Conservation (phyloP, 2,329 filamentous ascomycete genomes). For the Ascochyta pisi region DNA sequence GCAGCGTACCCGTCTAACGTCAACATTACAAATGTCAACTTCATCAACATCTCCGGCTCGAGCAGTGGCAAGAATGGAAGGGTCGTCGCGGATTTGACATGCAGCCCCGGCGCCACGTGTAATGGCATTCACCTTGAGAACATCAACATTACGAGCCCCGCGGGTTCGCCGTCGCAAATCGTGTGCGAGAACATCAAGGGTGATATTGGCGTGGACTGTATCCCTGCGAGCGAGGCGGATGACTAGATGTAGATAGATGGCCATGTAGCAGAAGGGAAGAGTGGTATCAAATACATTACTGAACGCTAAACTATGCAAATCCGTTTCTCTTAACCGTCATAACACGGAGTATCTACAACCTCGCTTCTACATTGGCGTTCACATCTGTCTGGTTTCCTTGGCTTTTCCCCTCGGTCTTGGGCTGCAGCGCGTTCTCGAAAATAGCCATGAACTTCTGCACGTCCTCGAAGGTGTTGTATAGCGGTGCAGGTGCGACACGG, state of each 20-base stretch:
- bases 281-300: slow-evolving; percentile 12
- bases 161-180: slow-evolving; percentile 49
- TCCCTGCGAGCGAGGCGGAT: slow-evolving; percentile 42
- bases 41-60: slow-evolving; percentile 65
- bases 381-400: background rate
- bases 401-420: slow-evolving; percentile 9
- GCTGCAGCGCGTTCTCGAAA: slow-evolving; percentile 54
- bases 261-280: background rate
- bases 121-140: slow-evolving; percentile 62
- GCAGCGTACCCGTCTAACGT: slow-evolving; percentile 62
- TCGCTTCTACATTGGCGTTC: slow-evolving; percentile 12
- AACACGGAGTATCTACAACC: background rate
- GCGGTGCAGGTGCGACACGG: slow-evolving; percentile 78
- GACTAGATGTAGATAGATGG: slow-evolving; percentile 6
- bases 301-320: slow-evolving; percentile 9
- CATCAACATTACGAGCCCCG: slow-evolving; percentile 62
- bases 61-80: slow-evolving; percentile 64
- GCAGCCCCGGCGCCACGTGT: slow-evolving; percentile 65
- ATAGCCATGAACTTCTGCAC: slow-evolving; percentile 58
- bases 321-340: background rate
- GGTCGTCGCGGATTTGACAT: slow-evolving; percentile 62
- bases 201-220: slow-evolving; percentile 51
- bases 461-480: slow-evolving; percentile 83
- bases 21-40: slow-evolving; percentile 65
- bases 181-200: slow-evolving; percentile 59